These are phyloP conservation scores for Priceomyces castillae DNA, from an alignment of 805 yeast species.

Conservation along the genomic window DNA sequence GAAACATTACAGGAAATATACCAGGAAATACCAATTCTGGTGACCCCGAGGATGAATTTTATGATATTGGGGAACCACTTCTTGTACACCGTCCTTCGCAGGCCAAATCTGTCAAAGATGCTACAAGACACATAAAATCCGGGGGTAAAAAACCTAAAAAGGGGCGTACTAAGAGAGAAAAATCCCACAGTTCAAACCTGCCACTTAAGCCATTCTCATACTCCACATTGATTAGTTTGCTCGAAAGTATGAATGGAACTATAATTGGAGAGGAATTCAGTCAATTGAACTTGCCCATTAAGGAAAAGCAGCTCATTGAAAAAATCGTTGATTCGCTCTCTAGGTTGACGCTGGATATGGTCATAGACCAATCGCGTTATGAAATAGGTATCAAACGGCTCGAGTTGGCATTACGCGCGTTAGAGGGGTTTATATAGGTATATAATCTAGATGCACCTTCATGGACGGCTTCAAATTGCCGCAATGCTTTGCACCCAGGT, in stretches of 20 bases:
- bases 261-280: constrained; percentile 70
- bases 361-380: constrained; percentile 75
- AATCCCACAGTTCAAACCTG: constrained; percentile 1
- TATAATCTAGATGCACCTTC: no score
- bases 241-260: constrained; percentile 60
- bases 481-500: no score
- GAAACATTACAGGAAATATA: no score
- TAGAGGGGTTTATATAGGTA: constrained; percentile 76
- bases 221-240: constrained; percentile 46
- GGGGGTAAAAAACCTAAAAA: constrained; percentile 18
- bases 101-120: constrained; percentile 33
- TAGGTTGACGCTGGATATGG: constrained; percentile 86
- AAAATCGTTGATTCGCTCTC: constrained; percentile 83
- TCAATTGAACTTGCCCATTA: constrained; percentile 65
- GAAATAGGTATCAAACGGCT: constrained; percentile 77
- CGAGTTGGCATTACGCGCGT: constrained; percentile 76
- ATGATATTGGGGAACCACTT: constrained; percentile 39
- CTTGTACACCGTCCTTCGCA: constrained; percentile 28
- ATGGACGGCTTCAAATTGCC: no score
- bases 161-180: constrained; percentile 7
- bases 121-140: constrained; percentile 20
- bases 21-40: background rate
- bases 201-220: constrained; percentile 38
- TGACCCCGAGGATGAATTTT: constrained; percentile 26
- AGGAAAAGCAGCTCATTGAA: constrained; percentile 78